Conservation (phyloP, 768 basidiomycete genomes). For the Tubosaeta brunneosetosa region DNA sequence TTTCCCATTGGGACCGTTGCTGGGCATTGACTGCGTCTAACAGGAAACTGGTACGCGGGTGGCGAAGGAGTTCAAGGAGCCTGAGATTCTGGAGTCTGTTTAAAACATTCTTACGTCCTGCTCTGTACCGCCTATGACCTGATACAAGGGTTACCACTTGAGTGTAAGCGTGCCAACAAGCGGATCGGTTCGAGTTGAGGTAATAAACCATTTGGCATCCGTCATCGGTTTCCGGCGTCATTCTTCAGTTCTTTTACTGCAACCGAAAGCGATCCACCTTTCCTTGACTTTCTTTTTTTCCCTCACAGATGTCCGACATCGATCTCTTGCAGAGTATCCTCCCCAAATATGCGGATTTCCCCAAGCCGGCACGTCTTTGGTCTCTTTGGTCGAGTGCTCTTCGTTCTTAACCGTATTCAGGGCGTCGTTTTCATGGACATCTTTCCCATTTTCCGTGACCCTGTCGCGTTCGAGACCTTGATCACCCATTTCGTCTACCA, state of each 20-base stretch:
- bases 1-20: not conserved
- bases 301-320: conserved; percentile 57
- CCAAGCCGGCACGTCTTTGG: conserved; percentile 66
- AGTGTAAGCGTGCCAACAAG: not conserved
- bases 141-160: conserved; percentile 22
- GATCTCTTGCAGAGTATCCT: conserved; percentile 62
- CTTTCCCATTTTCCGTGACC: conserved; percentile 87
- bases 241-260: not conserved
- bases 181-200: not conserved
- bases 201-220: not conserved
- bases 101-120: conserved; percentile 44
- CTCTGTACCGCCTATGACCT: conserved; percentile 37
- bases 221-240: not conserved
- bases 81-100: conserved; percentile 87
- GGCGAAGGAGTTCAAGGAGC: conserved; percentile 97
- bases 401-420: conserved; percentile 32
- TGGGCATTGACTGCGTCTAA: conserved; percentile 6
- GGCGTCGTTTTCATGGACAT: conserved; percentile 93
- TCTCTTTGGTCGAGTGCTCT: not conserved
- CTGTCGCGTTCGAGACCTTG: conserved; percentile 82
- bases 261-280: not conserved
- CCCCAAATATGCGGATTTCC: conserved; percentile 69
- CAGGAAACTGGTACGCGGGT: conserved; percentile 95
- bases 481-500: conserved; percentile 87
- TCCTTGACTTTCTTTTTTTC: not conserved